phyloP scores from a whole-genome alignment of 805 yeast species.

The Kuraishia hungarica region DNA sequence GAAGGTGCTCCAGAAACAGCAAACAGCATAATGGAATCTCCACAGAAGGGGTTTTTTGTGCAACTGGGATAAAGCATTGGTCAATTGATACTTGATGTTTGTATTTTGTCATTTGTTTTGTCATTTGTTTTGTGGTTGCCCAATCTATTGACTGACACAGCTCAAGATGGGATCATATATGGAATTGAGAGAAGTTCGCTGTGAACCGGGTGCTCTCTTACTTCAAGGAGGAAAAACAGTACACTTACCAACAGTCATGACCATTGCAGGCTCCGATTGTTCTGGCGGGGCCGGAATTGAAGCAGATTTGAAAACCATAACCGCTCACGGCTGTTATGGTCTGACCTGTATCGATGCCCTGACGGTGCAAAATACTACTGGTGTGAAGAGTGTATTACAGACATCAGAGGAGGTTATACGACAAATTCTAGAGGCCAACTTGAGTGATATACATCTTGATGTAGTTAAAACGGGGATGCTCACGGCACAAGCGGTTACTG shows the following conservation, averaged over 20 bases:
- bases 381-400: conserved; percentile 30
- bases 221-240: background rate
- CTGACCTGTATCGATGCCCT: conserved; percentile 71
- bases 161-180: background rate
- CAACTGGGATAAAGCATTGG: no score
- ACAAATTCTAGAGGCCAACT: conserved; percentile 41
- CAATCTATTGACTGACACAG: background rate
- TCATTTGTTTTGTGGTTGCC: no score
- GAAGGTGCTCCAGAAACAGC: no score
- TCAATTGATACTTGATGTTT: no score
- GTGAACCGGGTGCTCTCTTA: background rate
- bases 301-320: conserved; percentile 78
- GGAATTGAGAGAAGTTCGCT: background rate
- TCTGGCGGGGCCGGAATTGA: conserved; percentile 95
- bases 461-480: conserved; percentile 78
- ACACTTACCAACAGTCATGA: conserved; percentile 29
- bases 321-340: conserved; percentile 75
- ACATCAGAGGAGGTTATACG: conserved; percentile 38
- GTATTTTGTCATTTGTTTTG: no score
- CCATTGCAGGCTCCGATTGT: conserved; percentile 72
- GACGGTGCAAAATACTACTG: conserved; percentile 69
- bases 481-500: conserved; percentile 41
- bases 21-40: no score
- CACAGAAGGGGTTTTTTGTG: no score
- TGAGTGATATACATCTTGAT: conserved; percentile 55